Evolutionary conservation across 176 grass and related monocot species (phyloP), one percentile per base, ranked within the genome.

Genomic region (Chrysopogon serrulatus): DNA sequence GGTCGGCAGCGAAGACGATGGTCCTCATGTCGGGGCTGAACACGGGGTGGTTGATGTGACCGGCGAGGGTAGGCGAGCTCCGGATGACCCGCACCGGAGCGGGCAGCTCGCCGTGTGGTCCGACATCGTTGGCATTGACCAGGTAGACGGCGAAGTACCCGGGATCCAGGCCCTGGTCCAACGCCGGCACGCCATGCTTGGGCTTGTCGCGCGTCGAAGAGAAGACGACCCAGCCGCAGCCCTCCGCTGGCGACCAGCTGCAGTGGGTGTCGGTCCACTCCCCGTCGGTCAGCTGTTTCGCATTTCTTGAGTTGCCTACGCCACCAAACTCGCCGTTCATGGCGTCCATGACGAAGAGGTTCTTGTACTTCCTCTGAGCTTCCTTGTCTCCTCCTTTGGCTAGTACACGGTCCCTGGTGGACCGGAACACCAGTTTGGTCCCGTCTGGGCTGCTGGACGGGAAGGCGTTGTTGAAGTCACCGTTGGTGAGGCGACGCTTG

Each of bases 181-280:
- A 12, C 31, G 5, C 39, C 39, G 39, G 39, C 39, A 0, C 39
- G 39, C 39, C 39, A n/a, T n/a, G n/a, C 7, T 40, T 8, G 39
- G n/a, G n/a, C n/a, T n/a, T n/a, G n/a, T n/a, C n/a, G 39, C n/a
- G 39, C 39, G 5, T 40, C 39, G 88, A 90, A 1, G 88, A 90
- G 84, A 87, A 87, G 48, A 83, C 88, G 68, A 90, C 6, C 88
- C 84, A 90, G 78, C 86, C 84, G 1, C 84, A 40, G 39, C 39
- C 39, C 9, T 40, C 57, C 7, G 0, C 48, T 2, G 88, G 84
- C 0, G 88, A 87, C 88, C 88, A 87, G 10, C 32, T 68, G 67
- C 88, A 90, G n/a, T n/a, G n/a, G n/a, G n/a, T n/a, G n/a, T n/a
- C n/a, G n/a, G n/a, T n/a, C n/a, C n/a, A n/a, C n/a, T 21, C 87